Evolutionary conservation across 179 eudicot species (phyloP).

Genomic region (Beta corolliflora): DNA sequence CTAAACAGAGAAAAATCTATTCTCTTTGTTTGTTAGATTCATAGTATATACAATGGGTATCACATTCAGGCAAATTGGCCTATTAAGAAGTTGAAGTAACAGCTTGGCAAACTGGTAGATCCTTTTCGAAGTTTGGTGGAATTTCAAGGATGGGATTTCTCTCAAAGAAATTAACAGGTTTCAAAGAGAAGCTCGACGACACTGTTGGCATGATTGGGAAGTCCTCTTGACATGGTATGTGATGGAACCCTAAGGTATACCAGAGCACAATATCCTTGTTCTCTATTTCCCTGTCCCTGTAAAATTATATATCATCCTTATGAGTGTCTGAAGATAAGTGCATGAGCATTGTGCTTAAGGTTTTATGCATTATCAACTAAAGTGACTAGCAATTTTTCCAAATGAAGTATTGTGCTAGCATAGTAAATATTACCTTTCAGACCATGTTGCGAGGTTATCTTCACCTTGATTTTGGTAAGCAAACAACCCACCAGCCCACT

Average conservation of each 20-base stretch:
- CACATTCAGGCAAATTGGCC: not conserved
- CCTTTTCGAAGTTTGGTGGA: conserved; percentile 66
- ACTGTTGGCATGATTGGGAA: conserved; percentile 98
- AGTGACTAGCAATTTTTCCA: not conserved
- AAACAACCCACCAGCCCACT: conserved; percentile 97
- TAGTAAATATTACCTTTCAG: conserved; percentile 53
- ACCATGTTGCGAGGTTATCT: conserved; percentile 89
- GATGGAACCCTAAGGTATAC: conserved; percentile 97
- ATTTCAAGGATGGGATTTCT: conserved; percentile 77
- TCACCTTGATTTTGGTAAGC: conserved; percentile 85
- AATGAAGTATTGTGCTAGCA: not conserved
- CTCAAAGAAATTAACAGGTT: conserved; percentile 96
- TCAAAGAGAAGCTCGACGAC: conserved; percentile 84
- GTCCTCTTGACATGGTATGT: conserved; percentile 95
- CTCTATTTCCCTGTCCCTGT: conserved; percentile 83
- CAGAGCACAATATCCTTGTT: conserved; percentile 87
- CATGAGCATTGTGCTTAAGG: too few relatives aligned
- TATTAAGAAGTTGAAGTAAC: conserved; percentile 38
- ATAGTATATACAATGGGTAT: not conserved
- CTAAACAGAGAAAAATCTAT: not conserved
- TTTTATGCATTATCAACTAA: too few relatives aligned
- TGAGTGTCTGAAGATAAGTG: not conserved
- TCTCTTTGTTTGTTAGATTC: not conserved
- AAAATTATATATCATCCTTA: conserved; percentile 9
- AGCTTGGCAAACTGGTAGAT: conserved; percentile 72